Percentiles rank a stretch among this genome's conserved stretches.
These are phyloP conservation scores for Cutaneotrichosporon mucoides DNA, from an alignment of 1,284 basidiomycete genomes.

Conservation along the genomic window DNA sequence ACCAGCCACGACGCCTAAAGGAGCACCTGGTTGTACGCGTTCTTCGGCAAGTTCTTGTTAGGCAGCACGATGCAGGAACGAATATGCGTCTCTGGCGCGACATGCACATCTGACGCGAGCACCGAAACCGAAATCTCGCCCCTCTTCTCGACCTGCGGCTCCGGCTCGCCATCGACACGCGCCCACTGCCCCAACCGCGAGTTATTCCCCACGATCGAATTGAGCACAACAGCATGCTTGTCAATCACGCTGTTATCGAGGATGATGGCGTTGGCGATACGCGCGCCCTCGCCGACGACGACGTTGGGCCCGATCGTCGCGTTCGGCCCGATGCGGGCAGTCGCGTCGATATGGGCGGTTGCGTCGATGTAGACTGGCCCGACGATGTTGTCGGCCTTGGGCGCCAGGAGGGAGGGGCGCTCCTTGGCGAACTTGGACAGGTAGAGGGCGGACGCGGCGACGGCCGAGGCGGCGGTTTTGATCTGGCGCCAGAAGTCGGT, in stretches of 20 bases:
- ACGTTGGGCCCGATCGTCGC: slow-evolving; percentile 51
- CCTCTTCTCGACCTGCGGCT: slow-evolving; percentile 45
- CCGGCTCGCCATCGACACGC: slow-evolving; percentile 51
- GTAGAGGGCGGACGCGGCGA: slow-evolving; percentile 53
- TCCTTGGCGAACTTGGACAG: slow-evolving; percentile 40
- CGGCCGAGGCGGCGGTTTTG: slow-evolving; percentile 55
- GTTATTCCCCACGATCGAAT: slow-evolving; percentile 51
- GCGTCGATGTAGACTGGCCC: slow-evolving; percentile 52
- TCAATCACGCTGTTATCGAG: slow-evolving; percentile 51
- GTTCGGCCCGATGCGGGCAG: slow-evolving; percentile 53
- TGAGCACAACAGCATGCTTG: slow-evolving; percentile 51
- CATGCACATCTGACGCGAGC: slow-evolving; percentile 49
- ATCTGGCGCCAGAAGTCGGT: slow-evolving; percentile 54
- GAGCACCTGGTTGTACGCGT: slow-evolving; percentile 51
- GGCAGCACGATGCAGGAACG: slow-evolving; percentile 54
- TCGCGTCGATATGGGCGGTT: slow-evolving; percentile 47
- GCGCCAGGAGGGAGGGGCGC: slow-evolving; percentile 38
- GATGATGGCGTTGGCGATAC: slow-evolving; percentile 53
- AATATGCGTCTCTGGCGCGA: slow-evolving; percentile 48
- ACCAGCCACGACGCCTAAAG: slow-evolving; percentile 33
- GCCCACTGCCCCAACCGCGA: slow-evolving; percentile 52
- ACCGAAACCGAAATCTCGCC: slow-evolving; percentile 52
- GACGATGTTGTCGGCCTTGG: slow-evolving; percentile 44
- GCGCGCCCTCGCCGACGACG: slow-evolving; percentile 49
- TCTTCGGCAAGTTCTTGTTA: slow-evolving; percentile 50